These are phyloP conservation scores for Fusarium aywerte DNA, from an alignment of 2,329 filamentous ascomycete species.

Conservation along the genomic window DNA sequence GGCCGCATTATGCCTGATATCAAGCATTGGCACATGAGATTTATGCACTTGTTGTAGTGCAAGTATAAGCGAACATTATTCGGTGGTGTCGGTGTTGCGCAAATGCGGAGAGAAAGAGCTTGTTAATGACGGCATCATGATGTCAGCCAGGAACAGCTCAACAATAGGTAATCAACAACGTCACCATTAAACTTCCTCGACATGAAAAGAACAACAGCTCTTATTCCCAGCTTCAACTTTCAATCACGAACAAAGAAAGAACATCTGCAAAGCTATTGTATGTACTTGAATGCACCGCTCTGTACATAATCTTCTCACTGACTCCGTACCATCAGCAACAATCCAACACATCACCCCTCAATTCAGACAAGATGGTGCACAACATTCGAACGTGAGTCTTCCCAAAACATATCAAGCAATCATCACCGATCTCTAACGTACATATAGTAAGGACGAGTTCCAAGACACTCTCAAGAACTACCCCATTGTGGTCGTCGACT, in stretches of 20 bases:
- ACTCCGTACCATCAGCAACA: background rate
- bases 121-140: slow-evolving; percentile 35
- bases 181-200: slow-evolving; percentile 10
- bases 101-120: slow-evolving; percentile 5
- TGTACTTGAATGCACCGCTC: background rate
- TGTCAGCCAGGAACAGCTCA: slow-evolving; percentile 14
- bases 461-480: slow-evolving; percentile 24
- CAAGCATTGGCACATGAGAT: rapidly evolving
- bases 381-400: slow-evolving; percentile 24
- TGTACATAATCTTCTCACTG: background rate
- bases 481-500: slow-evolving; percentile 25
- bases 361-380: slow-evolving; percentile 33
- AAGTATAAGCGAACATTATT: background rate
- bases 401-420: background rate
- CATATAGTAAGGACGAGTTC: slow-evolving; percentile 25
- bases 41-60: background rate
- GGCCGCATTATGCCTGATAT: background rate
- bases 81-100: background rate
- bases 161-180: slow-evolving; percentile 11
- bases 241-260: background rate
- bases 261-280: background rate
- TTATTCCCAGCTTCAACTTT: background rate
- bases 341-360: background rate
- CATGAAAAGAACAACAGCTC: background rate
- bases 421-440: background rate